Evolutionary conservation across 768 basidiomycete species (phyloP).

Genomic region (Dacryopinax spathularia): DNA sequence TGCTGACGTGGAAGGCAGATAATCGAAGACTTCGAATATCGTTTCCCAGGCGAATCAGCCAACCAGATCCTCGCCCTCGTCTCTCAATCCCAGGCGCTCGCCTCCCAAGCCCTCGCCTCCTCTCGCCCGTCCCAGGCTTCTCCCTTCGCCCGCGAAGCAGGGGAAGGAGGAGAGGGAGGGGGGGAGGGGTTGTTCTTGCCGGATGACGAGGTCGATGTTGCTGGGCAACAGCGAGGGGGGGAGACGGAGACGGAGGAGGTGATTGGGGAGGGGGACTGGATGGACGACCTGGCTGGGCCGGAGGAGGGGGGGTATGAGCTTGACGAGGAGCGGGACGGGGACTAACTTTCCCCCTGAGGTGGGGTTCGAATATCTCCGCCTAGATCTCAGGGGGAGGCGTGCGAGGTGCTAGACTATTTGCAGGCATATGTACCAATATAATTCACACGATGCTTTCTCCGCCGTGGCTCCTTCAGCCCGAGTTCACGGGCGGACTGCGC

Average conservation of each 20-base stretch:
- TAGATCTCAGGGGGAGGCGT: too few species aligned
- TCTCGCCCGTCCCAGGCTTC: neutral
- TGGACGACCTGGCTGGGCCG: constrained; percentile 19
- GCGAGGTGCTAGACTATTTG: too few species aligned
- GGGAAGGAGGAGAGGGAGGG: constrained; percentile 4
- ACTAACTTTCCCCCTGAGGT: neutral
- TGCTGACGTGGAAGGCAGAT: constrained; percentile 39
- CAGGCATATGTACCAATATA: too few species aligned
- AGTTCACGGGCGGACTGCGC: too few species aligned
- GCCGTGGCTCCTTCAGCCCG: too few species aligned
- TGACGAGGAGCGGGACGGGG: constrained; percentile 17
- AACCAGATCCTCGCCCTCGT: constrained; percentile 49
- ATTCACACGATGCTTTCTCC: too few species aligned
- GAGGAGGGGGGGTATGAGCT: constrained; percentile 20
- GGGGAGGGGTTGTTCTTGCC: constrained; percentile 8
- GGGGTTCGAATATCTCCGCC: too few species aligned
- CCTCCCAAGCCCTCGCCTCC: neutral
- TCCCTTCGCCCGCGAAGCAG: neutral
- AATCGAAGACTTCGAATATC: constrained; percentile 79
- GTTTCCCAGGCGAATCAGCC: constrained; percentile 51
- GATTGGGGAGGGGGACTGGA: constrained; percentile 19
- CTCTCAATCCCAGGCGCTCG: constrained; percentile 24
- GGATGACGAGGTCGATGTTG: constrained; percentile 6
- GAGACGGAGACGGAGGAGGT: constrained; percentile 15
- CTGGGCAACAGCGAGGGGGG: constrained; percentile 10